Percentiles rank a stretch among this genome's conserved stretches.
phyloP scores from a whole-genome alignment of 768 basidiomycete species.

The Rhodotorula babjevae region DNA sequence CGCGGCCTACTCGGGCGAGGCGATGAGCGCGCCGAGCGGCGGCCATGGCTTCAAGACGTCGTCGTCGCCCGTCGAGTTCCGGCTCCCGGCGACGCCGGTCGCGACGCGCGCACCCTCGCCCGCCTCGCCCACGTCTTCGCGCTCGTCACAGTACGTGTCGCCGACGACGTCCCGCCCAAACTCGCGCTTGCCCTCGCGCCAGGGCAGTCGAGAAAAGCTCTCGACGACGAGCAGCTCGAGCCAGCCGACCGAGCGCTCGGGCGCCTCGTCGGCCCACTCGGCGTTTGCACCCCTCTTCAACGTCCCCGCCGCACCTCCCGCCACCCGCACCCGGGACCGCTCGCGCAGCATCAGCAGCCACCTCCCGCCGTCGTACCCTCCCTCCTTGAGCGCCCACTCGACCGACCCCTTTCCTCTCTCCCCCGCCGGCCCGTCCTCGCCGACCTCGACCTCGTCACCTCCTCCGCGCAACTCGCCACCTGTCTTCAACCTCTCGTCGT shows the following conservation, averaged over 20 bases:
- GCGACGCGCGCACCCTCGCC: constrained; percentile 36
- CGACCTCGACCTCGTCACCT: not conserved
- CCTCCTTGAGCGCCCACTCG: too few relatives aligned
- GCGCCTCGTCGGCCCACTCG: constrained; percentile 12
- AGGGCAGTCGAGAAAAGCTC: constrained; percentile 26
- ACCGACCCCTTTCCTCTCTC: not conserved
- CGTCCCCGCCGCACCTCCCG: not conserved
- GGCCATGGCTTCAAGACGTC: not conserved
- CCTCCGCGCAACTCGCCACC: constrained; percentile 11
- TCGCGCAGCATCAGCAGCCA: constrained; percentile 14
- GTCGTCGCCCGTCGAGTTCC: constrained; percentile 7
- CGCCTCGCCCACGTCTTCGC: constrained; percentile 10
- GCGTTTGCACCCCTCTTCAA: constrained; percentile 34
- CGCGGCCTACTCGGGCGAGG: constrained; percentile 9
- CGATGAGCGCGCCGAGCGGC: not conserved
- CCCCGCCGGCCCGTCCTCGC: not conserved
- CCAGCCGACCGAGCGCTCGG: not conserved
- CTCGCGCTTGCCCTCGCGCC: constrained; percentile 8
- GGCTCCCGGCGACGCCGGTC: constrained; percentile 24
- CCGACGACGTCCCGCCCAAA: not conserved
- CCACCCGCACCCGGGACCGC: constrained; percentile 6
- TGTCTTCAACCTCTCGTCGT: constrained; percentile 5
- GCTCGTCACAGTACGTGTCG: constrained; percentile 5
- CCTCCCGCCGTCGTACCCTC: too few relatives aligned
- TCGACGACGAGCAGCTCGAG: not conserved